A percentile compares a stretch with the other conserved stretches of the same genome.
Conservation (phyloP, 1,284 basidiomycete genomes). For the Mycosarcoma maydis region DNA sequence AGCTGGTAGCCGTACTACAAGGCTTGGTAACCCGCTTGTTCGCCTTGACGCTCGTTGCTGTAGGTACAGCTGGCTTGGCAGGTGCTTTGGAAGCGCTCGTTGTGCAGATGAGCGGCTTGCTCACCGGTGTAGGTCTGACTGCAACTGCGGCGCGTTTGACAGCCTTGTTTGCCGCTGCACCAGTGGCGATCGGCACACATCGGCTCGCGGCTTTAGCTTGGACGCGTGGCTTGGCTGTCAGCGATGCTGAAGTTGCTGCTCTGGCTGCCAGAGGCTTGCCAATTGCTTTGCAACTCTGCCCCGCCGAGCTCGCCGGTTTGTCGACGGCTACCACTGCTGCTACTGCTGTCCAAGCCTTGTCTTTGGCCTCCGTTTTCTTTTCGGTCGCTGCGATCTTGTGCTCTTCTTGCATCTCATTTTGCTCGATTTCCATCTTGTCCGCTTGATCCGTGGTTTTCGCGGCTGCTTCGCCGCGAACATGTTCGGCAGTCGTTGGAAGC, state of each 20-base stretch:
- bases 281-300: background rate
- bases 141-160: background rate
- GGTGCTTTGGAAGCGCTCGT: background rate
- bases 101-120: conserved; percentile 1
- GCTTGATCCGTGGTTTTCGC: background rate
- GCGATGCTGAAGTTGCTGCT: conserved; percentile 12
- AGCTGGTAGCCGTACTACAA: background rate
- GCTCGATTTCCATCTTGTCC: background rate
- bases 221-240: conserved; percentile 23
- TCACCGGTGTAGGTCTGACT: background rate
- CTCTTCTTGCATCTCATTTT: conserved; percentile 1
- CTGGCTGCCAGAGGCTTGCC: conserved; percentile 10
- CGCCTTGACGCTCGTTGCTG: background rate
- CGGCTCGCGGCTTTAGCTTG: no score
- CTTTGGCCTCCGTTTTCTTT: background rate
- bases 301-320: background rate
- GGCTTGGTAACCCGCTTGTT: background rate
- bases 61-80: conserved; percentile 3
- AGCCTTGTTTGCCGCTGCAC: no score
- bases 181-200: no score
- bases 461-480: no score
- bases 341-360: background rate
- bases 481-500: background rate
- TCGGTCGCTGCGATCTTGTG: background rate
- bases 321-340: background rate